Percentiles rank a stretch among this genome's conserved stretches.
Conservation (phyloP, 345 rosid genomes). For the Microcos paniculata region DNA sequence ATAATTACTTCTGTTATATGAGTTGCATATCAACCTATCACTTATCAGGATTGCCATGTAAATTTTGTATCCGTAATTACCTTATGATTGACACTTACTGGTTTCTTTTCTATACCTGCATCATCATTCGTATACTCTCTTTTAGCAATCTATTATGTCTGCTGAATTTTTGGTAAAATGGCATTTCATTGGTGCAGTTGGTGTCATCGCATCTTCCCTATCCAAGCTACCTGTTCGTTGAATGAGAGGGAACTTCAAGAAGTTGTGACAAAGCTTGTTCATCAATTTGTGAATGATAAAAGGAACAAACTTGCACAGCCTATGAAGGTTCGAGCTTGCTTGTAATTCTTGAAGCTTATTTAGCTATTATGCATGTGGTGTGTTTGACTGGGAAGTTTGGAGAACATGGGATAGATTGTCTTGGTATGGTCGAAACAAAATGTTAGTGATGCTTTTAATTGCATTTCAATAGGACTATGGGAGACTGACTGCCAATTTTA, state of each 20-base stretch:
- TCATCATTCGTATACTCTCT: background rate
- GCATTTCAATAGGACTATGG: background rate
- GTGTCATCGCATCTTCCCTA: slow-evolving; percentile 94
- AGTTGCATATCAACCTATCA: too few species aligned
- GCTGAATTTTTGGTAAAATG: slow-evolving; percentile 7
- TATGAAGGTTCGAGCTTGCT: slow-evolving; percentile 49
- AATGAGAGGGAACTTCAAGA: slow-evolving; percentile 67
- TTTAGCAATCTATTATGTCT: background rate
- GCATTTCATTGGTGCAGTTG: slow-evolving; percentile 55
- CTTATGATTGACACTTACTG: background rate
- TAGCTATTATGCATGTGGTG: background rate
- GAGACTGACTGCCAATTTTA: background rate
- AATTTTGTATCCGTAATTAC: background rate
- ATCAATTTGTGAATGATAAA: slow-evolving; percentile 53
- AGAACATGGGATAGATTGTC: background rate
- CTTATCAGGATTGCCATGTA: background rate
- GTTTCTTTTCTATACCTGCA: background rate
- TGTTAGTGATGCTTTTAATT: background rate
- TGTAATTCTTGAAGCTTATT: background rate
- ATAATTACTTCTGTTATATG: background rate
- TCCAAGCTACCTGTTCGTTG: slow-evolving; percentile 83
- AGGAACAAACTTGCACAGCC: slow-evolving; percentile 43
- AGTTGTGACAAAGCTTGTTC: slow-evolving; percentile 75
- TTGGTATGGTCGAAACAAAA: background rate
- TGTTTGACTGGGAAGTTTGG: background rate